Percentiles rank a stretch among this genome's conserved stretches.
phyloP scores from a whole-genome alignment of 441 rosid genomes.

The Erodium moschatum region DNA sequence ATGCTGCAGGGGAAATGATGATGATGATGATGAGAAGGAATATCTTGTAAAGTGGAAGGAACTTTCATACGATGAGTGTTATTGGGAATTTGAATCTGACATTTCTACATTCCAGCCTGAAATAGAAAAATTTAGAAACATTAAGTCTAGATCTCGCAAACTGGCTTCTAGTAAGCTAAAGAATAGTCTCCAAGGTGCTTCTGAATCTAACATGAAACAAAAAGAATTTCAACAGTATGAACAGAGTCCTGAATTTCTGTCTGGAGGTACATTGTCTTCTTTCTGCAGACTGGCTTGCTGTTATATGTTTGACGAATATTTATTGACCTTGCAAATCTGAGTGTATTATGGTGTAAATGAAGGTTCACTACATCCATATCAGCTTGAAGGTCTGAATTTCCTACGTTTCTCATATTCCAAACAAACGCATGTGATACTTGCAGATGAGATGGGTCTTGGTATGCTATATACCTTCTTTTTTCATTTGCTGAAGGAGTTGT shows the following conservation, averaged over 20 bases:
- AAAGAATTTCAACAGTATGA: constrained; percentile 85
- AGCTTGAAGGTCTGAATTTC: constrained; percentile 94
- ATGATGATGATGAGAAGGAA: constrained; percentile 42
- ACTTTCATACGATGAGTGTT: constrained; percentile 89
- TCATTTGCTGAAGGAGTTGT: constrained; percentile 6
- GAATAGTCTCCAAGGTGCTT: constrained; percentile 32
- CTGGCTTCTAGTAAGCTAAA: constrained; percentile 40
- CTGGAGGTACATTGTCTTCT: constrained; percentile 40
- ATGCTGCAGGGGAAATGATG: constrained; percentile 69
- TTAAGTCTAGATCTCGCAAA: constrained; percentile 58
- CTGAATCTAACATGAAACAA: constrained; percentile 50
- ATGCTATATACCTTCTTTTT: constrained; percentile 18
- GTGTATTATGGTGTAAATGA: constrained; percentile 26
- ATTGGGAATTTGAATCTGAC: constrained; percentile 94
- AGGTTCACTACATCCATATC: constrained; percentile 97
- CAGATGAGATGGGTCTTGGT: constrained; percentile 99
- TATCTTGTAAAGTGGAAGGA: constrained; percentile 97
- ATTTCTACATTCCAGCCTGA: constrained; percentile 83
- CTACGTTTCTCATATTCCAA: constrained; percentile 94
- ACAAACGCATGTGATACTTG: constrained; percentile 95
- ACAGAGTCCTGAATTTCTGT: constrained; percentile 76
- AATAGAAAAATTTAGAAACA: constrained; percentile 63
- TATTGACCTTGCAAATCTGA: constrained; percentile 12
- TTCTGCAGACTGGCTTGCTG: constrained; percentile 15
- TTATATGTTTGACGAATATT: constrained; percentile 16